Conservation (phyloP, 371 early-diverging fungal genomes). For the Capniomyces stellatus region DNA sequence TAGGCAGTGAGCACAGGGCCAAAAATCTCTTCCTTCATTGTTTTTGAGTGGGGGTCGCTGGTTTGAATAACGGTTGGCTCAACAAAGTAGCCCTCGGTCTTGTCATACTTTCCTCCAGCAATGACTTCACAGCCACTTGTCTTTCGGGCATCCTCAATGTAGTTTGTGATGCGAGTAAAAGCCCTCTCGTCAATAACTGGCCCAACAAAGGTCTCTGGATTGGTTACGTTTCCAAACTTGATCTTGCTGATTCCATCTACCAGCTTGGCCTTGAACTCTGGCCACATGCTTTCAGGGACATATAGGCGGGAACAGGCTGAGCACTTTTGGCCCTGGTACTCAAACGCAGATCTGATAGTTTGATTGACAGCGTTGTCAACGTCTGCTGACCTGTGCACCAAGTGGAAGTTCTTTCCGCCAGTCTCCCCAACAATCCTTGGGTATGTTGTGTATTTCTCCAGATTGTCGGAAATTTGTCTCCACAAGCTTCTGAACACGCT, state of each 20-base stretch:
- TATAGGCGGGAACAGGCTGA: conserved; percentile 85
- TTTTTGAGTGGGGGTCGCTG: conserved; percentile 65
- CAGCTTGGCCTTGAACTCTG: conserved; percentile 50
- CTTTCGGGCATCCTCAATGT: conserved; percentile 56
- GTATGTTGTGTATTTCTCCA: conserved; percentile 74
- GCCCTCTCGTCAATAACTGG: conserved; percentile 81
- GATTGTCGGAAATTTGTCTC: conserved; percentile 77
- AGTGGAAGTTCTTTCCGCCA: conserved; percentile 97
- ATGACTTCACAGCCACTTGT: conserved; percentile 45
- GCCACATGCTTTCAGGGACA: conserved; percentile 65
- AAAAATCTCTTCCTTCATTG: conserved; percentile 90
- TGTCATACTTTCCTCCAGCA: conserved; percentile 64
- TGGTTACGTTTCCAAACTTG: conserved; percentile 66
- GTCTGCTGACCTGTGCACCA: conserved; percentile 66
- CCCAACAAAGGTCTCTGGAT: conserved; percentile 58
- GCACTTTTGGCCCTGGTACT: conserved; percentile 97
- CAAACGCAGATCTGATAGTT: conserved; percentile 86
- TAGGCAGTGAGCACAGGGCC: conserved; percentile 93
- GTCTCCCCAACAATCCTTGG: conserved; percentile 97
- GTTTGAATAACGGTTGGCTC: conserved; percentile 84
- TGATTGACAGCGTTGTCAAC: conserved; percentile 43
- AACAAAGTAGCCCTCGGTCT: conserved; percentile 75
- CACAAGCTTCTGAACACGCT: conserved; percentile 84
- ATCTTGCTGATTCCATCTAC: conserved; percentile 48
- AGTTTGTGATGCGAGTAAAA: conserved; percentile 83